phyloP scores from a whole-genome alignment of 23 red algal genomes.

The Pyropia haitanensis region DNA sequence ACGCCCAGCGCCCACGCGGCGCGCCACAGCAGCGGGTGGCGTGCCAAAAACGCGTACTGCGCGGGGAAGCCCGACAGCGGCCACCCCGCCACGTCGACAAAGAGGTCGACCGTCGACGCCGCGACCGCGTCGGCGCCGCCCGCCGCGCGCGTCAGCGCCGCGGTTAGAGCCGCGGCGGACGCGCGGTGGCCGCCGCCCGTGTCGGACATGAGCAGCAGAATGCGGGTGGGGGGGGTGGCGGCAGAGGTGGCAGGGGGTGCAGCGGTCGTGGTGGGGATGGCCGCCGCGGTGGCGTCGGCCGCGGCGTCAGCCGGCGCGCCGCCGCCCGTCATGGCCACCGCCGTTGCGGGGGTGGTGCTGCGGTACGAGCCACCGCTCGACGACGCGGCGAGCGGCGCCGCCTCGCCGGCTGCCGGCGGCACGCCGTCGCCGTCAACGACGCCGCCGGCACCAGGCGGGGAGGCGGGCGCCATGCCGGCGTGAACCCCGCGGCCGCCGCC shows the following conservation, averaged over 20 bases:
- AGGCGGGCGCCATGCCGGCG: no score
- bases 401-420: no score
- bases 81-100: slow-evolving; percentile 60
- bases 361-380: no score
- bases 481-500: no score
- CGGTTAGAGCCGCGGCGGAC: slow-evolving; percentile 67
- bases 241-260: no score
- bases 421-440: no score
- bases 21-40: slow-evolving; percentile 76
- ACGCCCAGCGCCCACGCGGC: slow-evolving; percentile 39
- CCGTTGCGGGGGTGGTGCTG: no score
- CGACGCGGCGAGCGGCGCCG: no score
- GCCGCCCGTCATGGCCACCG: no score
- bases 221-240: slow-evolving; percentile 21
- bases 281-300: slow-evolving; percentile 11
- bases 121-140: not conserved
- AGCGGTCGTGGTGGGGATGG: slow-evolving; percentile 18
- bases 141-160: slow-evolving; percentile 36
- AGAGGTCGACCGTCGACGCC: slow-evolving; percentile 74
- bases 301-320: slow-evolving; percentile 3
- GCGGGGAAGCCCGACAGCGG: slow-evolving; percentile 77
- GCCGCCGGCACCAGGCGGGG: no score
- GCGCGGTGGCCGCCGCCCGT: slow-evolving; percentile 97
- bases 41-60: slow-evolving; percentile 75
- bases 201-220: slow-evolving; percentile 89